Conservation (phyloP, 306 rosid genomes). For the Glycyrrhiza uralensis region DNA sequence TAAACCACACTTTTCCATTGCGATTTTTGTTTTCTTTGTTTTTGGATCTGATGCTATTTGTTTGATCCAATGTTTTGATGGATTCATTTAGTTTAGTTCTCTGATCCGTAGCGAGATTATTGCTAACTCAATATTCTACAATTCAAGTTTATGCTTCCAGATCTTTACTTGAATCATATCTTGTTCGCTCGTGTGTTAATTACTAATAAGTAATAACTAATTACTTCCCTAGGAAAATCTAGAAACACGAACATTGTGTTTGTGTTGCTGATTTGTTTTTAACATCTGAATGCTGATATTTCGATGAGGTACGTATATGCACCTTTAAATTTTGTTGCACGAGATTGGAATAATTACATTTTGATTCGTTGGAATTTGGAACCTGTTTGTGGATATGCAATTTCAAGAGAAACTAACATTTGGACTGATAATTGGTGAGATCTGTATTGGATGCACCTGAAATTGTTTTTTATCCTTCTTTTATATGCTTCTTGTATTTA, state of each 20-base stretch:
- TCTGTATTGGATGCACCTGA: background rate
- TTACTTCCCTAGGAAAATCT: background rate
- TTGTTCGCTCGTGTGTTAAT: background rate
- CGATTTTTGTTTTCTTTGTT: background rate
- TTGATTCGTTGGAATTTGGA: background rate
- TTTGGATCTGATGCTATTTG: conserved; percentile 26
- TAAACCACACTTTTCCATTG: background rate
- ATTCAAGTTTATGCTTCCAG: conserved; percentile 20
- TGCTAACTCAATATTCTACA: background rate
- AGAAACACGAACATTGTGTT: background rate
- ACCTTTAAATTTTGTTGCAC: background rate
- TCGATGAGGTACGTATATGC: background rate
- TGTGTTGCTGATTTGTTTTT: background rate
- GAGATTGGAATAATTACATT: background rate
- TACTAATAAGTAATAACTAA: background rate
- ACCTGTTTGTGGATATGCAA: background rate
- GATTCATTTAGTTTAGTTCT: background rate
- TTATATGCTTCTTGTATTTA: background rate
- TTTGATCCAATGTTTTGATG: conserved; percentile 24
- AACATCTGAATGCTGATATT: background rate
- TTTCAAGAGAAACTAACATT: conserved; percentile 1
- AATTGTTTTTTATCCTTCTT: background rate
- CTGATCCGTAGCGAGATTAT: background rate
- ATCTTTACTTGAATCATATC: conserved; percentile 21
- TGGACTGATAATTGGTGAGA: background rate